Evolutionary conservation across 78 protist genomes (phyloP), one percentile per base, ranked within the genome.

Genomic region (Dictyostelium brefeldianum): DNA sequence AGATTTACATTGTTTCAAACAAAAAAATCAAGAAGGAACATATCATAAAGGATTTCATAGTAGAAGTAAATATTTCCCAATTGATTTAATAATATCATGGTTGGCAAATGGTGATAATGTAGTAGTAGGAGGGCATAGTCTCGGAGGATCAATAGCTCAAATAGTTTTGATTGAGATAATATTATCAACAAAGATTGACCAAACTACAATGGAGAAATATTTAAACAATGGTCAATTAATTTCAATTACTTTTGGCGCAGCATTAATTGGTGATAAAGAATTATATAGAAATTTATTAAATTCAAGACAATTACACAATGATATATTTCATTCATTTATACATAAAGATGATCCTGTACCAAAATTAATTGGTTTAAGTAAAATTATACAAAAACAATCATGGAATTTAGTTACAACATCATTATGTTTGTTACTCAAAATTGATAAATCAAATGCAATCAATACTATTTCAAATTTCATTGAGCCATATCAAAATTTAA

Each of bases 31-130:
- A 59, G 31, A 59, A 22, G 69, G 69, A 22, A 59, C 69, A 20
- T 59, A 59, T 59, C 69, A 59, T 59, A 59, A 59, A 59, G 69
- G 69, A 59, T 59, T 59, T 59, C 15, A 7, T 59, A 59, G n/a
- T 7, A 59, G 69, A 8, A 18, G 31, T 22, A 9, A 22, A 22
- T 25, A 8, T 7, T 20, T 59, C 10, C 69, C 69, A 59, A 59
- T 20, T 22, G 10, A 59, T 10, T 10, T 9, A 8, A 22, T 59
- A 20, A n/a, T 59, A 8, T 11, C n/a, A 59, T 59, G 69, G 69
- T 59, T 59, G n/a, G 5, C n/a, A 3, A 59, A 59, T 59, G 69
- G 69, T 59, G 69, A 59, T 59, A 59, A 59, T n/a, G 69, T 59
- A 0, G n/a, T 59, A 20, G 9, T 59, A 10, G n/a, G 31, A 5